Conservation (phyloP, 495 filamentous ascomycete genomes). For the Hapsidospora chrysogenum region DNA sequence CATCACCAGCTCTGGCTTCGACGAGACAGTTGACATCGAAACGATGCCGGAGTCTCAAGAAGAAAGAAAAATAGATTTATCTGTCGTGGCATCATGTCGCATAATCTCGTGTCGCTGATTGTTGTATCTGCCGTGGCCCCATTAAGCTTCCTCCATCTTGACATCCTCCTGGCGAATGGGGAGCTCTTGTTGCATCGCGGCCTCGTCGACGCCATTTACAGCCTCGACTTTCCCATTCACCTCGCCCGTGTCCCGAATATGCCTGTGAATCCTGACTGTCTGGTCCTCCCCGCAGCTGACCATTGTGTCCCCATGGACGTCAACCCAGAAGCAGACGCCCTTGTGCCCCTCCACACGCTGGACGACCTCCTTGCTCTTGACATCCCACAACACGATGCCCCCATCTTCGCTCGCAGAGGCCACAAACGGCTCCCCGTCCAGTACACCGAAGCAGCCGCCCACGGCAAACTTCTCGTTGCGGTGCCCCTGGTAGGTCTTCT, state of each 20-base stretch:
- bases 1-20: no score
- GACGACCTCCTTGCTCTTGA: slow-evolving; percentile 63
- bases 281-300: slow-evolving; percentile 28
- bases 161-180: slow-evolving; percentile 13
- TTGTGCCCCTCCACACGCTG: slow-evolving; percentile 58
- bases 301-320: slow-evolving; percentile 30
- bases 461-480: slow-evolving; percentile 70
- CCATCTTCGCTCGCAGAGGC: slow-evolving; percentile 81
- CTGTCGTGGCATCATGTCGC: no score
- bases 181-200: slow-evolving; percentile 2
- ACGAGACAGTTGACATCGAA: no score
- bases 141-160: slow-evolving; percentile 12
- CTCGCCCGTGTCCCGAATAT: slow-evolving; percentile 5
- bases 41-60: no score
- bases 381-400: slow-evolving; percentile 75
- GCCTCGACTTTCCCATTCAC: neutral
- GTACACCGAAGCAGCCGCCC: slow-evolving; percentile 60
- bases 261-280: slow-evolving; percentile 21
- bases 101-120: no score
- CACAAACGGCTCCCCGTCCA: slow-evolving; percentile 43
- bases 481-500: slow-evolving; percentile 97
- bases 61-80: no score
- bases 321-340: slow-evolving; percentile 73
- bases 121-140: no score
- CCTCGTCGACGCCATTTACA: neutral